Percentiles rank a stretch among this genome's conserved stretches.
These are phyloP conservation scores for Tetraselmis chui DNA, from an alignment of 139 green algal species.

Conservation along the genomic window DNA sequence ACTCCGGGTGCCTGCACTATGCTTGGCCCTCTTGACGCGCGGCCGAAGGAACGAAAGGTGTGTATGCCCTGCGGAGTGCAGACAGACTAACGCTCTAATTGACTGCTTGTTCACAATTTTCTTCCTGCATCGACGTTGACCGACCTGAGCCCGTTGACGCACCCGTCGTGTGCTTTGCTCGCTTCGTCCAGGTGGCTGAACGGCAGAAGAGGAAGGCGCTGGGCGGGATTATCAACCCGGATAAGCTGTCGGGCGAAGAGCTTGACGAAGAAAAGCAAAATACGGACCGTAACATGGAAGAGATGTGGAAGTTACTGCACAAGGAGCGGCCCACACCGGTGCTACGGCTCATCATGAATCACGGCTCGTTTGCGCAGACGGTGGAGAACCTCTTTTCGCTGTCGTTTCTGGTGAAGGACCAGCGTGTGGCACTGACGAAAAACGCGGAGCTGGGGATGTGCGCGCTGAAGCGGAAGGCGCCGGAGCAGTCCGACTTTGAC, in stretches of 20 bases:
- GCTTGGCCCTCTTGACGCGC: constrained; percentile 39
- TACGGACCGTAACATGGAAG: constrained; percentile 69
- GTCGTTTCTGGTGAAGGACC: constrained; percentile 71
- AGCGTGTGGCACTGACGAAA: constrained; percentile 22
- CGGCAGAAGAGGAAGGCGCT: constrained; percentile 6
- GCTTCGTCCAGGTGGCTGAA: constrained; percentile 23
- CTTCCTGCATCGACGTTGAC: too few species aligned
- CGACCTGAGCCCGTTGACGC: too few species aligned
- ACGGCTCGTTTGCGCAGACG: constrained; percentile 66
- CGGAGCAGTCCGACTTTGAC: constrained; percentile 3
- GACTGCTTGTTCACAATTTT: too few species aligned
- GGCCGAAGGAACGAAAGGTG: constrained; percentile 27
- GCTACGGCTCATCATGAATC: constrained; percentile 67
- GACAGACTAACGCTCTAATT: too few species aligned
- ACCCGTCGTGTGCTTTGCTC: too few species aligned
- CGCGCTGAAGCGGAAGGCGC: constrained; percentile 9
- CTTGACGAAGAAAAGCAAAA: constrained; percentile 43
- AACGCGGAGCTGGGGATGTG: constrained; percentile 24
- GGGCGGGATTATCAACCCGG: constrained; percentile 32
- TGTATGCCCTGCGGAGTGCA: neutral
- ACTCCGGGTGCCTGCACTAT: constrained; percentile 35
- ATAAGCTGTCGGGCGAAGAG: constrained; percentile 28
- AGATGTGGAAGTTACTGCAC: constrained; percentile 53
- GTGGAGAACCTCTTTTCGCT: constrained; percentile 83
- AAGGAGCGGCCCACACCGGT: neutral